Evolutionary conservation across 768 basidiomycete genomes (phyloP).

Genomic region (Suillus luteus): DNA sequence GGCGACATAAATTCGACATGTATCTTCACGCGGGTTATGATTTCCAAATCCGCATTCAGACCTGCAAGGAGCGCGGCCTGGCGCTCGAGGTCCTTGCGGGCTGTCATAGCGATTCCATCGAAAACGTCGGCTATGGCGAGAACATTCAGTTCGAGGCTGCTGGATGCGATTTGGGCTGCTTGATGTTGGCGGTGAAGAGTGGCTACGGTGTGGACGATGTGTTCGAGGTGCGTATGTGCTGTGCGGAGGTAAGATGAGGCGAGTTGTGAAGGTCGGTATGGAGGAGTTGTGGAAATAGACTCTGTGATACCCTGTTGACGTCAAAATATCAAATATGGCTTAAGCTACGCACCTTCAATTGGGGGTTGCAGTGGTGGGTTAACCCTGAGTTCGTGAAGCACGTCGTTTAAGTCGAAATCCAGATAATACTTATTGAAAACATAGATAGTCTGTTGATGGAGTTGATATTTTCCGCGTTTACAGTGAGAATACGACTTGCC

Average conservation of each 20-base stretch:
- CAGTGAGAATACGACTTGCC: slow-evolving; percentile 41
- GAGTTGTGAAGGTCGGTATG: slow-evolving; percentile 66
- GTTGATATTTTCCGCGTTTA: slow-evolving; percentile 17
- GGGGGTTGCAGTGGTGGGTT: slow-evolving; percentile 66
- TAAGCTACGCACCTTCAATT: slow-evolving; percentile 57
- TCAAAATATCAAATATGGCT: neutral
- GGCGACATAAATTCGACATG: slow-evolving; percentile 77
- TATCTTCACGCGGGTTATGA: slow-evolving; percentile 65
- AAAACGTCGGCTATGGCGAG: slow-evolving; percentile 73
- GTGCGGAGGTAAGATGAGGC: slow-evolving; percentile 66
- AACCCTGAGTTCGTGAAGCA: slow-evolving; percentile 61
- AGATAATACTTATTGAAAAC: slow-evolving; percentile 85
- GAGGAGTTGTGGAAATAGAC: slow-evolving; percentile 66
- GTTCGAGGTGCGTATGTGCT: slow-evolving; percentile 65
- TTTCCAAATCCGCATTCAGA: slow-evolving; percentile 70
- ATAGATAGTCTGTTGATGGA: slow-evolving; percentile 59
- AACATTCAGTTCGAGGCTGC: slow-evolving; percentile 69
- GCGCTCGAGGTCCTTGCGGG: slow-evolving; percentile 64
- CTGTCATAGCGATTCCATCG: slow-evolving; percentile 56
- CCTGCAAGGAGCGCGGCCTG: slow-evolving; percentile 64
- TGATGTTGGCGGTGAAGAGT: slow-evolving; percentile 68
- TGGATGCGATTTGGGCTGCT: slow-evolving; percentile 72
- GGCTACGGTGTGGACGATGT: slow-evolving; percentile 51
- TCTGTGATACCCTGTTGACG: slow-evolving; percentile 39
- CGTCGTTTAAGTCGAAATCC: slow-evolving; percentile 66